Evolutionary conservation across 306 rosid species (phyloP), one percentile per base, ranked within the genome.

Genomic region (Trifolium dubium): DNA sequence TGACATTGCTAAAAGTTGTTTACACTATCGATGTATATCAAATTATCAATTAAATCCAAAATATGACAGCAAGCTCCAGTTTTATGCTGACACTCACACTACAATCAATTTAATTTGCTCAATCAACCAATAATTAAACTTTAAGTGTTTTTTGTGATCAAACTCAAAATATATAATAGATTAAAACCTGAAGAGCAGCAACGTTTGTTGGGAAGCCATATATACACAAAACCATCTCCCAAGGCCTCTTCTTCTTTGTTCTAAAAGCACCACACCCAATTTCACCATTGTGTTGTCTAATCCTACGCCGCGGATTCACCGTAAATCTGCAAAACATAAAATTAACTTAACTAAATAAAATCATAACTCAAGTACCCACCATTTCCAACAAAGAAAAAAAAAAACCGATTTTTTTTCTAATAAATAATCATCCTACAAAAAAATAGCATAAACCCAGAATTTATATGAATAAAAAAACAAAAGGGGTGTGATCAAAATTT

Each of bases 141-240:
- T 70, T 10, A 39, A 65, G 13, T 35, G 66, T 8, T 37, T 34
- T n/a, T 28, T 28, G 18, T 19, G 50, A 66, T 11, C 56, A 79
- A 67, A 28, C 5, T 17, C 67, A 31, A 34, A 8, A 60, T 37
- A 30, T 6, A 37, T 28, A 55, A 31, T n/a, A 55, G 49, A 92
- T 90, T 19, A 7, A 51, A 39, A 95, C 99, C 99, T 95, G 98
- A n/a, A 95, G 96, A 40, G 99, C 99, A 53, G 96, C 77, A 47
- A 92, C 89, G 31, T 90, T 87, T 9, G 98, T 88, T 50, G 97
- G 99, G 82, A 95, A 95, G 18, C 98, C 98, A 76, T 92, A 86
- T 74, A 95, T 83, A 82, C 99, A 95, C 65, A 92, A 74, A 66
- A 89, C 96, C 99, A 95, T 95, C 77, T 95, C 99, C 98, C 99